Evolutionary conservation across 2,329 filamentous ascomycete genomes (phyloP), one percentile per base, ranked within the genome.

Genomic region (Hypoxylon sp.): DNA sequence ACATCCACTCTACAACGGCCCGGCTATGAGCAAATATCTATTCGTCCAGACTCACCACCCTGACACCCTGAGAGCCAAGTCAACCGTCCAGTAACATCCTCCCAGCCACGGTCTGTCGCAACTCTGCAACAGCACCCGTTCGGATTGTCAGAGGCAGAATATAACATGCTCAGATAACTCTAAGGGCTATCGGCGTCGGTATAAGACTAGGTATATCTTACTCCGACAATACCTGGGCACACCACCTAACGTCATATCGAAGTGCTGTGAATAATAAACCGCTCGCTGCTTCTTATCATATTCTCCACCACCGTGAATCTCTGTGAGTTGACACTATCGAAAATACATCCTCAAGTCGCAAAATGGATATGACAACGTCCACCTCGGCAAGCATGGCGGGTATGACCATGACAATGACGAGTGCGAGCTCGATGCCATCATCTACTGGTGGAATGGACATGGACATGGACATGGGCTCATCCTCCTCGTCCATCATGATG

Each of bases 401-500:
- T 42, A 70, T 69, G 64, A 48, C 51, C 10, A 68, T 70, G 69
- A 66, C 68, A 1, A 66, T 55, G 62, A 69, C 69, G 14, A 63
- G 57, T n/a, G 51, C 54, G 30, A 59, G 58, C 44, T 61, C 66
- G 10, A 67, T 60, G 60, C 42, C 69, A 2, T 65, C 66, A 1
- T 62, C 69, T 13, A 71, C 69, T n/a, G 46, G 50, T 0, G 61
- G 57, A 17, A 69, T 69, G 69, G 69, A 69, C 53, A 70, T 63
- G 69, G 69, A 69, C 53, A 70, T 63, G 68, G 61, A 62, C 49
- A 69, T 61, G 50, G 55, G 48, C 17, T 62, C 67, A 4, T 44
- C 40, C 8, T 59, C 62, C 6, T 65, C 69, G 7, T 57, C 69
- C 37, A 69, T 72, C 10, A 49, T 72, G 56, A 77, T 75, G 74